Percentiles rank a stretch among this genome's conserved stretches.
phyloP scores from a whole-genome alignment of 768 basidiomycete species.

The Dendrothele bispora region DNA sequence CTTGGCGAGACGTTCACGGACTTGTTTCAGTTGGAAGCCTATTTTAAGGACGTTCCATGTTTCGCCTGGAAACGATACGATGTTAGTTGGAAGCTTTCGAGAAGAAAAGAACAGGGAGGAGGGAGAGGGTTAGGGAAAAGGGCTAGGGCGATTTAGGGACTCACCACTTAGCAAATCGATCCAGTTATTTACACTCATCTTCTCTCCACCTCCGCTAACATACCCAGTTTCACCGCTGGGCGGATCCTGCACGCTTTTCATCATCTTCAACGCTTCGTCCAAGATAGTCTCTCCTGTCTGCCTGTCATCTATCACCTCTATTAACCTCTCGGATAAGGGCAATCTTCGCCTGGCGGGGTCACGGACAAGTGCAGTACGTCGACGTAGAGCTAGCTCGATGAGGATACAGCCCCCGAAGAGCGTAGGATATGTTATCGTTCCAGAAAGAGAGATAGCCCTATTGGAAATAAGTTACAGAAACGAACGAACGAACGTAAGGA shows the following conservation, averaged over 20 bases:
- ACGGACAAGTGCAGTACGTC: constrained; percentile 87
- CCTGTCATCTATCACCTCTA: constrained; percentile 90
- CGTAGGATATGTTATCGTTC: constrained; percentile 99
- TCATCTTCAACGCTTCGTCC: constrained; percentile 95
- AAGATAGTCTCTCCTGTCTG: constrained; percentile 96
- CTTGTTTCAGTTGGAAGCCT: constrained; percentile 97
- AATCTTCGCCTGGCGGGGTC: constrained; percentile 75
- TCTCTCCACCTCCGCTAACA: constrained; percentile 13
- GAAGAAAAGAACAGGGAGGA: neutral
- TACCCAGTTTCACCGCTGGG: neutral
- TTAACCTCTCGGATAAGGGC: constrained; percentile 76
- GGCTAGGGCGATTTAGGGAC: constrained; percentile 35
- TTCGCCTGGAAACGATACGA: constrained; percentile 62
- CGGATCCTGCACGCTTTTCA: constrained; percentile 67
- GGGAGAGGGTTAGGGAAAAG: neutral
- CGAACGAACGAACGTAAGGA: no score
- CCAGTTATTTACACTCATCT: constrained; percentile 83
- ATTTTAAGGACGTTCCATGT: constrained; percentile 99
- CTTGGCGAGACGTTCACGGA: constrained; percentile 95
- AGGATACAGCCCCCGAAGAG: constrained; percentile 97
- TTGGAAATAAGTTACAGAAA: constrained; percentile 7
- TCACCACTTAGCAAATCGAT: constrained; percentile 91
- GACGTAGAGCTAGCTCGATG: constrained; percentile 93
- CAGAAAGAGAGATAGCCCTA: constrained; percentile 95
- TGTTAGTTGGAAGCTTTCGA: no score